A percentile compares a stretch with the other conserved stretches of the same genome.
Evolutionary conservation across 164 flowering plant genomes (phyloP).

Genomic region (Kingdonia uniflora): DNA sequence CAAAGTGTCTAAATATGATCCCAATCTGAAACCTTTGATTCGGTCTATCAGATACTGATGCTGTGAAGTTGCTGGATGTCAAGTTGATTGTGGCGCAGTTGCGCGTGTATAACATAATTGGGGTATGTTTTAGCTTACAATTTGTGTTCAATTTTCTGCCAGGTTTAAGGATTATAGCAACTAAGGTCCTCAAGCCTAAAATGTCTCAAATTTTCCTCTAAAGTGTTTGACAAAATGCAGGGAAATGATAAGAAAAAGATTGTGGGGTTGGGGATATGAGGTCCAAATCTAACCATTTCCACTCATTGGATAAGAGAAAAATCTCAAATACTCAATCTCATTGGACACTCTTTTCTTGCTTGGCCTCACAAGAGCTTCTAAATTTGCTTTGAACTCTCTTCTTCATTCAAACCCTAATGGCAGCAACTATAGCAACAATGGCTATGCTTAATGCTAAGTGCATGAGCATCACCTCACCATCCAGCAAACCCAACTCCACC

Average conservation of each 20-base stretch:
- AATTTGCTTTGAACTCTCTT: neutral
- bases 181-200: too few relatives aligned
- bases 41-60: too few relatives aligned
- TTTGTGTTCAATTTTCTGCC: too few relatives aligned
- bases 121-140: too few relatives aligned
- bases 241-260: conserved; percentile 19
- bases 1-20: too few relatives aligned
- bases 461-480: conserved; percentile 25
- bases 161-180: too few relatives aligned
- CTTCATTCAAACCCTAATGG: conserved; percentile 7
- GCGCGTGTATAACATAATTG: too few relatives aligned
- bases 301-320: conserved; percentile 23
- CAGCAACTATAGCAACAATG: conserved; percentile 36
- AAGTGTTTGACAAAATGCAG: too few relatives aligned
- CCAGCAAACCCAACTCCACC: conserved; percentile 22
- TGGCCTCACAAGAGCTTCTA: neutral
- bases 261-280: conserved; percentile 14
- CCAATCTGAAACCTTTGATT: too few relatives aligned
- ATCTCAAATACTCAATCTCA: conserved; percentile 17
- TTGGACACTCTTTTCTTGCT: conserved; percentile 14
- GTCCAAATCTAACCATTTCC: conserved; percentile 12
- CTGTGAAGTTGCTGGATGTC: too few relatives aligned
- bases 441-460: conserved; percentile 49
- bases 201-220: too few relatives aligned
- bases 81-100: too few relatives aligned